Percentiles rank a stretch among this genome's conserved stretches.
Evolutionary conservation across 1,139 yeast species (phyloP).

Genomic region (Ogataea hybrid): DNA sequence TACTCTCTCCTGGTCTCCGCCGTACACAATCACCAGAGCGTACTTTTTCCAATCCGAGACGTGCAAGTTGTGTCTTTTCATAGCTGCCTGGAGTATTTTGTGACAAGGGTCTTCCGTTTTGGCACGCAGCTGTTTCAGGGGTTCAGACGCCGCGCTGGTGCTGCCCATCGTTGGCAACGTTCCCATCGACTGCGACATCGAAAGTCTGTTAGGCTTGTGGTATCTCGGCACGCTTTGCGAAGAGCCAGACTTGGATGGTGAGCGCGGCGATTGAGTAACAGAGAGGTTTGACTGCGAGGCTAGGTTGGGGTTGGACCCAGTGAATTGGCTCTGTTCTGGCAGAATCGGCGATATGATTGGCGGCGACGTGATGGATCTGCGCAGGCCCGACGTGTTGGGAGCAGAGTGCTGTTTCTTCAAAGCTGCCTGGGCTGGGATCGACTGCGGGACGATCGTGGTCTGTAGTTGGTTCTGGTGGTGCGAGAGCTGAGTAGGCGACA

Average conservation of each 20-base stretch:
- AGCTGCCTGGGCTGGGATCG: slow-evolving; percentile 11
- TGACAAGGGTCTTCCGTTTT: slow-evolving; percentile 92
- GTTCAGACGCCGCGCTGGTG: slow-evolving; percentile 42
- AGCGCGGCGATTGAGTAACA: slow-evolving; percentile 13
- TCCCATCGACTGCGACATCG: slow-evolving; percentile 24
- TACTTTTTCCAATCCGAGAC: slow-evolving; percentile 86
- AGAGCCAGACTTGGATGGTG: slow-evolving; percentile 16
- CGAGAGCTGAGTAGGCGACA: slow-evolving; percentile 24
- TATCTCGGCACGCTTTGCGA: slow-evolving; percentile 8
- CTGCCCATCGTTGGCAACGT: slow-evolving; percentile 5
- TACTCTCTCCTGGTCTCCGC: slow-evolving; percentile 83
- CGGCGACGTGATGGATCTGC: slow-evolving; percentile 30
- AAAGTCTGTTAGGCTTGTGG: slow-evolving; percentile 10
- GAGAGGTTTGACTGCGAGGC: slow-evolving; percentile 15
- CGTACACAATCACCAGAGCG: slow-evolving; percentile 82
- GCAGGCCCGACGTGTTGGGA: slow-evolving; percentile 29
- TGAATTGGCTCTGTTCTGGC: slow-evolving; percentile 10
- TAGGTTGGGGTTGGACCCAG: slow-evolving; percentile 2
- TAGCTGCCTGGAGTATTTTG: slow-evolving; percentile 84
- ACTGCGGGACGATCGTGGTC: slow-evolving; percentile 20
- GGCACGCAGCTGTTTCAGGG: slow-evolving; percentile 81
- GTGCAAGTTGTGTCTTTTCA: slow-evolving; percentile 79
- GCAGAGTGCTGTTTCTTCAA: slow-evolving; percentile 29
- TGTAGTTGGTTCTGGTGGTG: slow-evolving; percentile 21
- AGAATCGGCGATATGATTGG: slow-evolving; percentile 22